Percentiles rank a stretch among this genome's conserved stretches.
These are phyloP conservation scores for Paraconiothyrium sp. DNA, from an alignment of 2,329 filamentous ascomycete species.

Conservation along the genomic window DNA sequence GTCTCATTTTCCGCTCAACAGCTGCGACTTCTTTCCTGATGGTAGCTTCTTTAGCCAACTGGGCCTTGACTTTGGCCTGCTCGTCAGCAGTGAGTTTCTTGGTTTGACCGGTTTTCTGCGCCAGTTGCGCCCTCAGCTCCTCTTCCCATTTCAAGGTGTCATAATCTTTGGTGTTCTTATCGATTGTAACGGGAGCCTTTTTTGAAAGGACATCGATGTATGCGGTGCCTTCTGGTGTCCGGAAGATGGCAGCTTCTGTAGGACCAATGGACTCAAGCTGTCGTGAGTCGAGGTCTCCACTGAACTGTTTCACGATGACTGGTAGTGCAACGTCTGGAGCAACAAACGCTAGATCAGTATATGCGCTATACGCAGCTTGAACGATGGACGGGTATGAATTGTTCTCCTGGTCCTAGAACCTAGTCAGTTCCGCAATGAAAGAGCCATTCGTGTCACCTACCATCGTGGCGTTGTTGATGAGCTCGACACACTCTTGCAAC, in stretches of 20 bases:
- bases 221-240: slow-evolving; percentile 85
- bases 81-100: slow-evolving; percentile 94
- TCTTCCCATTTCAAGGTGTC: slow-evolving; percentile 98
- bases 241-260: slow-evolving; percentile 90
- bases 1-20: slow-evolving; percentile 75
- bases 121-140: slow-evolving; percentile 84
- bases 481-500: slow-evolving; percentile 70
- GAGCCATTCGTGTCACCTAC: slow-evolving; percentile 54
- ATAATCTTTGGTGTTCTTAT: slow-evolving; percentile 94
- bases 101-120: slow-evolving; percentile 90
- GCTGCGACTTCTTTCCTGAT: slow-evolving; percentile 78
- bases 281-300: slow-evolving; percentile 74
- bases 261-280: slow-evolving; percentile 79
- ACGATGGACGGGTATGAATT: slow-evolving; percentile 57
- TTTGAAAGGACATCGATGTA: slow-evolving; percentile 93
- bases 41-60: slow-evolving; percentile 83
- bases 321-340: slow-evolving; percentile 84
- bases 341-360: slow-evolving; percentile 92
- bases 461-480: slow-evolving; percentile 68
- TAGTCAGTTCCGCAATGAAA: slow-evolving; percentile 1
- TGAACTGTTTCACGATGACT: slow-evolving; percentile 77
- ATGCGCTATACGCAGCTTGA: slow-evolving; percentile 81
- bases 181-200: slow-evolving; percentile 76
- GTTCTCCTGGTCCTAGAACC: slow-evolving; percentile 32
- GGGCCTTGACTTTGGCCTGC: slow-evolving; percentile 86